Conservation (phyloP, 768 basidiomycete genomes). For the Boletus sensibilis region DNA sequence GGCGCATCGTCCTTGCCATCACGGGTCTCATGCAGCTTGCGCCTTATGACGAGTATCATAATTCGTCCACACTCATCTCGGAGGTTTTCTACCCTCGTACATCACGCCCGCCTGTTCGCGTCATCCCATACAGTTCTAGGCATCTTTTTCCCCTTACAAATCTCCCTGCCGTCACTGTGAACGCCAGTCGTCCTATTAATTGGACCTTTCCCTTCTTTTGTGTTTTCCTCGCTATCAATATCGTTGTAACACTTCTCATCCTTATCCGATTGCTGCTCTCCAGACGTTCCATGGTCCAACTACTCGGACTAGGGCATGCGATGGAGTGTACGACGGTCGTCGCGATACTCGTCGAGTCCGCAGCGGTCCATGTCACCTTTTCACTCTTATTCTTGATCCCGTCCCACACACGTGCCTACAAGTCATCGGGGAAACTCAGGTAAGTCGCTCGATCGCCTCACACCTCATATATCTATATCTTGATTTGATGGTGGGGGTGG, state of each 20-base stretch:
- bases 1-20: conserved; percentile 12
- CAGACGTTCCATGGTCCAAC: conserved; percentile 16
- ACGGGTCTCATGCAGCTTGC: conserved; percentile 22
- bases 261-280: conserved; percentile 24
- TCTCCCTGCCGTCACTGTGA: conserved; percentile 20
- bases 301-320: conserved; percentile 23
- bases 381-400: conserved; percentile 25
- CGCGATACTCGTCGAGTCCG: conserved; percentile 27
- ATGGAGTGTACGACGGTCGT: conserved; percentile 23
- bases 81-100: not conserved
- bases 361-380: conserved; percentile 26
- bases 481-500: not conserved
- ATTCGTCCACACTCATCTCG: not conserved
- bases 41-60: conserved; percentile 20
- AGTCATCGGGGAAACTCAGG: conserved; percentile 36
- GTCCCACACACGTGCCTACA: conserved; percentile 37
- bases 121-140: conserved; percentile 17
- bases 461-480: not conserved
- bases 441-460: conserved; percentile 6
- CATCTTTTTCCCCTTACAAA: conserved; percentile 21
- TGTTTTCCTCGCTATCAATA: too few species aligned
- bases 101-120: not conserved
- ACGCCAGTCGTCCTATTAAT: conserved; percentile 10
- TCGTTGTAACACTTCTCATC: conserved; percentile 11
- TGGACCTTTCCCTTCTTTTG: conserved; percentile 28